Base-by-base conservation (phyloP, 108 stramenopile species). In the Skeletonema costatum region DNA sequence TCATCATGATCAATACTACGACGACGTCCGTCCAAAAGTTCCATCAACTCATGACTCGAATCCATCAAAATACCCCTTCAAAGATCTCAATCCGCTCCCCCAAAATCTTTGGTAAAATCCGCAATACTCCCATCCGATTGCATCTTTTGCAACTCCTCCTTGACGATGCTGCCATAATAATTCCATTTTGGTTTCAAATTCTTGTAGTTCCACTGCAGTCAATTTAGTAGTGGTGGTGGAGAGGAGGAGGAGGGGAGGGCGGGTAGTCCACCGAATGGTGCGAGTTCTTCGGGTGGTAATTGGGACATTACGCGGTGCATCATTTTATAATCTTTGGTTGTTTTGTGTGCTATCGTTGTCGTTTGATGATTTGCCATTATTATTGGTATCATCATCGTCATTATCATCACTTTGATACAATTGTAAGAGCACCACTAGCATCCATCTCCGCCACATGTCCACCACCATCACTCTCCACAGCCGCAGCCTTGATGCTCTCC, bases 161-260 rank as follows among this genome's bases (percentile, higher is more conserved):
- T 98, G 98, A 60, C 98, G 85, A 19, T 63, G 39, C 33, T 75
- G 64, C 98, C 98, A 98, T 48, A 97, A 77, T 41, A 76, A 58
- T 63, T 86, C 80, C 89, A 98, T 88, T 7, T 75, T 64, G 59
- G 38, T 30, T 81, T 93, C 89, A 78, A 92, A 94, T 3, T 51
- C 78, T 19, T 70, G 64, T 25, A 77, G 71, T 50, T 87, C 78
- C 60, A 77, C 62, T 21, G 31, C 31, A 16, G 80, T 65, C 46
- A 77, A 19, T 30, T 56, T 25, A 25, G 25, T 32, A 11, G 73
- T 60, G 32, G 39, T 63, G 30, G 64, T 62, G 16, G 11, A 51
- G 50, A 30, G 30, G 41, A 19, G 11, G 73, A 29, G 13, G 53
- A 63, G 1, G 73, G 50, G 11, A 53, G 60, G 56, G 71, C 71